Base-by-base conservation (phyloP, 2,329 filamentous ascomycete species). In the Microsporum audouinii region DNA sequence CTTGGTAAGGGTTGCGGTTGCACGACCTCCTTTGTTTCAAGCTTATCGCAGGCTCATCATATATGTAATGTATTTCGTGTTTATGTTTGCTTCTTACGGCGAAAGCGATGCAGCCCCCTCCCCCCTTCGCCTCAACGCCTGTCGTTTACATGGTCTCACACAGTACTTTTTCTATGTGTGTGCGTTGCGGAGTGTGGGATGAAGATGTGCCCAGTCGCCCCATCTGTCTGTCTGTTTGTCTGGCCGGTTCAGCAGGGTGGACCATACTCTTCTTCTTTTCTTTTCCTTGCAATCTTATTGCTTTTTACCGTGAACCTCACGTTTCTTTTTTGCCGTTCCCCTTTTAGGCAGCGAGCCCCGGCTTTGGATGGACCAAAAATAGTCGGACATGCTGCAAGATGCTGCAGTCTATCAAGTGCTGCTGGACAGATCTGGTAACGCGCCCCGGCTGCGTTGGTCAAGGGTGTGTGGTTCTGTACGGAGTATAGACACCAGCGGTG, bases 11-110 rank as follows among this genome's bases (percentile, higher is more conserved):
- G 39, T 39, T 29, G 39, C 55, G 34, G 55, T 57, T 57, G 55
- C 55, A 57, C 55, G 17, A 57, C 55, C 55, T 57, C 55, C 55
- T 57, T 57, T 57, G 55, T 57, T 57, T 57, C 55, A 57, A 57
- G 55, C 55, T 57, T 43, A 41, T 57, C 36, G 55, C 36, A 55
- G 51, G 51, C 51, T 34, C 33, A 43, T 34, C 33, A 23, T 23
- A 23, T 23, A 23, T 23, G 17, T 23, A 23, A 23, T 23, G 17
- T 23, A 36, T 55, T 55, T 55, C 51, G 31, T 55, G 31, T 31
- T 23, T 55, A 55, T 55, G 12, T 55, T 55, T 55, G 51, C 51
- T 55, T 55, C 51, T 55, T 55, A 27, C 33, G 49, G 33, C 6
- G 43, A 29, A 55, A 34, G 31, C 33, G 51, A 34, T 36, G 31